phyloP scores from a whole-genome alignment of 2,329 filamentous ascomycete genomes.

The Neofusicoccum sp. region DNA sequence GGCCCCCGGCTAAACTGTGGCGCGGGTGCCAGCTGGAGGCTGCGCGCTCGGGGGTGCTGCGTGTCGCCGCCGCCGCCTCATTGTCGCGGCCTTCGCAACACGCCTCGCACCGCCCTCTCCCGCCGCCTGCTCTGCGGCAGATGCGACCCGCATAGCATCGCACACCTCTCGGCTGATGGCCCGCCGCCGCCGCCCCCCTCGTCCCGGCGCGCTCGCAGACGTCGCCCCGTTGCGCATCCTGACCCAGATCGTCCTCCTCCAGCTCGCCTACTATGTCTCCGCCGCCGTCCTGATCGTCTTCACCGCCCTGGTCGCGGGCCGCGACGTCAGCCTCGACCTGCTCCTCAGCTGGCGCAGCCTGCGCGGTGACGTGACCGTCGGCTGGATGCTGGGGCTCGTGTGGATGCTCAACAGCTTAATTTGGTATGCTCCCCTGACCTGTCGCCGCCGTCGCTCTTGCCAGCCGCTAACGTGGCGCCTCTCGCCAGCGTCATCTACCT shows the following conservation, averaged over 20 bases:
- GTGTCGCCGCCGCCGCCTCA: slow-evolving; percentile 10
- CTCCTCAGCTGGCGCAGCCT: slow-evolving; percentile 66
- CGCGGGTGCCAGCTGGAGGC: not conserved
- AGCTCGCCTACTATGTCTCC: slow-evolving; percentile 65
- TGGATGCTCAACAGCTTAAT: slow-evolving; percentile 68
- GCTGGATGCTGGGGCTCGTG: slow-evolving; percentile 69
- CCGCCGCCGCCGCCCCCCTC: slow-evolving; percentile 63
- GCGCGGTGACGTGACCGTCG: slow-evolving; percentile 68
- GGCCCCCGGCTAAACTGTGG: not conserved
- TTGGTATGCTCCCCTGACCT: slow-evolving; percentile 53
- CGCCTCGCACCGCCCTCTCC: not conserved
- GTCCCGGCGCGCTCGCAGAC: slow-evolving; percentile 67
- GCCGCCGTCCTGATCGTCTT: slow-evolving; percentile 67
- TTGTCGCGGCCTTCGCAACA: not conserved
- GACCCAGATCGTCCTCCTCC: slow-evolving; percentile 66
- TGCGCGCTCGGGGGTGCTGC: slow-evolving; percentile 12
- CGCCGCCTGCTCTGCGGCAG: slow-evolving; percentile 5
- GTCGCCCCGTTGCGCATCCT: slow-evolving; percentile 69
- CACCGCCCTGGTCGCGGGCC: slow-evolving; percentile 67
- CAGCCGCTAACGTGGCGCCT: slow-evolving; percentile 8
- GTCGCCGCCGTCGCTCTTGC: not conserved
- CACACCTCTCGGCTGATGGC: slow-evolving; percentile 46
- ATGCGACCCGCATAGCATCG: slow-evolving; percentile 13
- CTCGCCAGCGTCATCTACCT: slow-evolving; percentile 74
- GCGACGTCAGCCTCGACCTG: slow-evolving; percentile 59